phyloP scores from a whole-genome alignment of 441 rosid species.

The Daphne laureola region DNA sequence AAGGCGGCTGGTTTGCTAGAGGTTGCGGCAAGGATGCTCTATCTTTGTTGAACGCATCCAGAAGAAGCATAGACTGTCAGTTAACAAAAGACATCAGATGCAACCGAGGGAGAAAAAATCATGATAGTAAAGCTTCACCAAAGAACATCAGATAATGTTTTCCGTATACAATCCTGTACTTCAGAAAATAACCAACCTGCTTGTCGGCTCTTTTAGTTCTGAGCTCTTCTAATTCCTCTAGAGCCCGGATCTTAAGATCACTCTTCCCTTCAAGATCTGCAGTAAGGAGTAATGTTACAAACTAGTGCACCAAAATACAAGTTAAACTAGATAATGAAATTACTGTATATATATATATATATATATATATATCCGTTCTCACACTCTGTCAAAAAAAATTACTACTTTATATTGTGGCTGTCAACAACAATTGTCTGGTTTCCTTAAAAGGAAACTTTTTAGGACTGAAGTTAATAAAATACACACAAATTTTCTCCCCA shows the following conservation, averaged over 20 bases:
- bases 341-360: too few species aligned
- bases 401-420: too few species aligned
- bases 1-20: constrained; percentile 55
- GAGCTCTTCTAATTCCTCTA: constrained; percentile 92
- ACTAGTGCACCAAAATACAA: too few species aligned
- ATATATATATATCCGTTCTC: too few species aligned
- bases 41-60: constrained; percentile 98
- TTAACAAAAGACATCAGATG: constrained; percentile 7
- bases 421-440: too few species aligned
- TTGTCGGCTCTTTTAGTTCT: constrained; percentile 90
- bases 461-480: too few species aligned
- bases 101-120: too few species aligned
- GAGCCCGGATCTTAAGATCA: constrained; percentile 77
- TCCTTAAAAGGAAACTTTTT: too few species aligned
- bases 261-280: constrained; percentile 94
- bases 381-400: too few species aligned
- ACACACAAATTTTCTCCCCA: too few species aligned
- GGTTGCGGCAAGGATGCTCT: constrained; percentile 96
- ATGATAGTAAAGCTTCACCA: background rate
- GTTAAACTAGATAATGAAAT: too few species aligned
- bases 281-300: constrained; percentile 4
- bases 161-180: background rate
- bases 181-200: constrained; percentile 45
- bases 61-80: constrained; percentile 76
- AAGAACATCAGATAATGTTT: background rate